Evolutionary conservation across 2,329 filamentous ascomycete genomes (phyloP), one percentile per base, ranked within the genome.

Genomic region (Monilinia fructicola): DNA sequence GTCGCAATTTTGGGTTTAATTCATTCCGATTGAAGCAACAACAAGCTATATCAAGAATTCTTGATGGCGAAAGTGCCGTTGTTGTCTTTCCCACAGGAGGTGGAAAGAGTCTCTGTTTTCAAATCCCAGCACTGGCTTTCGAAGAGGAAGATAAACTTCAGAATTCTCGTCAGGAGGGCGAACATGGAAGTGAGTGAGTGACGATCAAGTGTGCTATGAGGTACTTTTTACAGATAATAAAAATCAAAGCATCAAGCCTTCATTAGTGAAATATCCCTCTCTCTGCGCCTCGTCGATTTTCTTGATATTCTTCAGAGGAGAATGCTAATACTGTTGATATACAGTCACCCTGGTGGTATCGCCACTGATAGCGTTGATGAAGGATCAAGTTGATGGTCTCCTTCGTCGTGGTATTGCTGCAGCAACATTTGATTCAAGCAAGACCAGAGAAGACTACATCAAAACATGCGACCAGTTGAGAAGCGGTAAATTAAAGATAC

Each of bases 301-400:
- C 4, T 38, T 40, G 2, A 2, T 18, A 21, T 26, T 9, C n/a
- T 21, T 52, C 18, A 1, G 9, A 52, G 5, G 10, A 50, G 9
- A 12, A 50, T 12, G 23, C 58, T 61, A 9, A 61, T 18, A 7
- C 4, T 23, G 42, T 4, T n/a, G 10, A 42, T 14, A 10, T 35
- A 9, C 31, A 65, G 64, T 86, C 68, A 86, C 83, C 1, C 78
- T 87, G 7, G 82, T 86, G 3, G 82, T 86, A 2, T 86, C 83
- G 0, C 84, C 84, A 0, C 74, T 86, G 3, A 83, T 86, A 62
- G 83, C 83, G 2, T 72, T 87, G 64, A 86, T 86, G 84, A 87
- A 87, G 71, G 84, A 87, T 68, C 85, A 87, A 69, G 83, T 85
- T 0, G 84, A 87, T 69, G 81, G 81, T 1, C 77, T 87, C 26